Conservation (phyloP, 257 asterid species). For the Paraleonurus japonicus region DNA sequence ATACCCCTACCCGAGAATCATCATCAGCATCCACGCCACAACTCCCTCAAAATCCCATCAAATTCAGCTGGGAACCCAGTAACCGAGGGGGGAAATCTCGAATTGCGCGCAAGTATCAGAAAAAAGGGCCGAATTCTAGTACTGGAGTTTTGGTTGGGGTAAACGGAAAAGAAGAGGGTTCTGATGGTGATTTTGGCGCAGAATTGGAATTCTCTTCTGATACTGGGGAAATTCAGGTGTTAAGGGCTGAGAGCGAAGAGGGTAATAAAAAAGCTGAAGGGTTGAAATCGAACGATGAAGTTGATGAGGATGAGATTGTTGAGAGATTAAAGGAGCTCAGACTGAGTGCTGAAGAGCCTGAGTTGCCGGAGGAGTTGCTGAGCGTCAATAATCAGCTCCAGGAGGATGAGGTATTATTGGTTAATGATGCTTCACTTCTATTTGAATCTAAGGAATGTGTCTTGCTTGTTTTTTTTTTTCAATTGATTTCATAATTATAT, state of each 20-base stretch:
- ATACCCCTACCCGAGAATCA: neutral
- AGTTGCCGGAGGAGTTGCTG: conserved; percentile 52
- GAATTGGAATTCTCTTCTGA: neutral
- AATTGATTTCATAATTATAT: neutral
- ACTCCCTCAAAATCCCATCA: conserved; percentile 17
- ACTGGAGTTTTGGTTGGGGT: conserved; percentile 3
- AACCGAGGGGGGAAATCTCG: conserved; percentile 26
- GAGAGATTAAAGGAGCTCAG: conserved; percentile 53
- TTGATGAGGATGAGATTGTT: conserved; percentile 36
- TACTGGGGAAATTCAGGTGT: conserved; percentile 19
- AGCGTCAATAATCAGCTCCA: conserved; percentile 65
- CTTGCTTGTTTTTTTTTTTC: conserved; percentile 9
- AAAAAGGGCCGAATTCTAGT: conserved; percentile 18
- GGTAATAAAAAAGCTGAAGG: conserved; percentile 25
- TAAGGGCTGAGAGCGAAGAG: conserved; percentile 12
- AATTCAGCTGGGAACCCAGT: conserved; percentile 27
- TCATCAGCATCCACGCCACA: conserved; percentile 13
- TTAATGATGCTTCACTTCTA: conserved; percentile 7
- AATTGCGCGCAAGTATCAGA: conserved; percentile 25
- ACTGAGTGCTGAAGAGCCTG: conserved; percentile 41
- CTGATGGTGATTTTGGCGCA: conserved; percentile 22
- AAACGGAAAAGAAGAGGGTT: conserved; percentile 23
- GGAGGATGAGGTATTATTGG: conserved; percentile 68
- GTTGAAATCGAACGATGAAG: conserved; percentile 19
- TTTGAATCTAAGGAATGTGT: neutral